A percentile compares a stretch with the other conserved stretches of the same genome.
Evolutionary conservation across 345 rosid genomes (phyloP).

Genomic region (Salix koriyanagi): DNA sequence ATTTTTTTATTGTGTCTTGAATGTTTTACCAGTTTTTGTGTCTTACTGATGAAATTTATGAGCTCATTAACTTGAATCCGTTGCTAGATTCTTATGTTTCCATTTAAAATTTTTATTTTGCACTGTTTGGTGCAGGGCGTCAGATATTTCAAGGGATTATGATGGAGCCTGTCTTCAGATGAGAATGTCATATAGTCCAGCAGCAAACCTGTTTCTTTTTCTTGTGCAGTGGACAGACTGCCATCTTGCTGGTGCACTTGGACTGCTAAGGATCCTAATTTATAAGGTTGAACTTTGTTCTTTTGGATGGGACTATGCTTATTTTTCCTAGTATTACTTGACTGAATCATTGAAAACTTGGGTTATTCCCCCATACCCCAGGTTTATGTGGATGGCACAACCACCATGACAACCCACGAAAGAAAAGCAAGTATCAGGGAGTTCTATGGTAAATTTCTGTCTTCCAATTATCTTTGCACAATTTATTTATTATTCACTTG

Average conservation of each 20-base stretch:
- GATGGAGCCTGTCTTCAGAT: conserved; percentile 72
- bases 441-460: conserved; percentile 49
- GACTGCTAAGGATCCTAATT: conserved; percentile 56
- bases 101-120: background rate
- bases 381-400: conserved; percentile 71
- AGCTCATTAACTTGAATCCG: background rate
- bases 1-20: background rate
- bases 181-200: conserved; percentile 75
- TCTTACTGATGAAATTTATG: background rate
- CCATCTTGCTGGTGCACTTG: conserved; percentile 61
- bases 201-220: conserved; percentile 62
- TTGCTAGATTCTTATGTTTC: background rate
- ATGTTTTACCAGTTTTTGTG: background rate
- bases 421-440: conserved; percentile 78
- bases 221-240: conserved; percentile 72
- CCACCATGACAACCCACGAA: conserved; percentile 78
- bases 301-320: background rate
- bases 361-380: conserved; percentile 11
- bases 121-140: conserved; percentile 43
- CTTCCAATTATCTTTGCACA: background rate
- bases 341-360: background rate
- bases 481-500: background rate
- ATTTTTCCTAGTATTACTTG: no score
- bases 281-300: conserved; percentile 43
- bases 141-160: conserved; percentile 55